Conservation (phyloP, 2,329 filamentous ascomycete genomes). For the Cladophialophora carrionii region DNA sequence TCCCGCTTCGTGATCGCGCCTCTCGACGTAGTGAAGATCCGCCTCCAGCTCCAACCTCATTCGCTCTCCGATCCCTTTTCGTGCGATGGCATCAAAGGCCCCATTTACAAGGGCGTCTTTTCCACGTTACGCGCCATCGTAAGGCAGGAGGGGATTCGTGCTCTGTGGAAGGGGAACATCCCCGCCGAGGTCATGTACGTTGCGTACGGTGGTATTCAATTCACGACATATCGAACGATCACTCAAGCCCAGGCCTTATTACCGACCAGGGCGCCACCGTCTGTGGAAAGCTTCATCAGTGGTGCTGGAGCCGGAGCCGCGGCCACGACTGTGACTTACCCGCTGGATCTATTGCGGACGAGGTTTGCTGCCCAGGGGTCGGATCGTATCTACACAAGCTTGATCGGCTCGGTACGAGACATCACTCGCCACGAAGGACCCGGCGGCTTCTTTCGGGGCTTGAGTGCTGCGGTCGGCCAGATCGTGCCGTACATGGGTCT, state of each 20-base stretch:
- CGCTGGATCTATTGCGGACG: constrained; percentile 87
- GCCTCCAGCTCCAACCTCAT: constrained; percentile 89
- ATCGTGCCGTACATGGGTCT: constrained; percentile 97
- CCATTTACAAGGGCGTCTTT: constrained; percentile 68
- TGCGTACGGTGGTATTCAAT: constrained; percentile 85
- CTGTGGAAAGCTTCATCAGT: constrained; percentile 78
- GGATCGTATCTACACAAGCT: constrained; percentile 74
- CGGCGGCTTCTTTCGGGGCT: constrained; percentile 83
- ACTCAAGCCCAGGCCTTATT: constrained; percentile 67
- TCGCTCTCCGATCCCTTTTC: constrained; percentile 75
- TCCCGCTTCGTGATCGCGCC: constrained; percentile 94
- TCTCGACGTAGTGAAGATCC: constrained; percentile 97
- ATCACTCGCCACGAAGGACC: constrained; percentile 76
- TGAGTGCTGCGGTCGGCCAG: constrained; percentile 78
- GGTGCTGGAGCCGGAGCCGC: constrained; percentile 81
- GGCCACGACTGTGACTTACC: constrained; percentile 85
- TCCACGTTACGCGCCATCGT: constrained; percentile 77
- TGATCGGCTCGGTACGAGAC: constrained; percentile 69
- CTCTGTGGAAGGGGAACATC: constrained; percentile 96
- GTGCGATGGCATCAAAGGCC: constrained; percentile 52
- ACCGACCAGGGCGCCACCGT: constrained; percentile 60
- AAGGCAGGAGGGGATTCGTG: constrained; percentile 77
- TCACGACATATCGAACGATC: constrained; percentile 79
- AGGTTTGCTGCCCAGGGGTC: constrained; percentile 94
- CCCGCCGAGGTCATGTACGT: constrained; percentile 94